phyloP scores from a whole-genome alignment of 805 yeast species.

The Wickerhamiella azymoides region DNA sequence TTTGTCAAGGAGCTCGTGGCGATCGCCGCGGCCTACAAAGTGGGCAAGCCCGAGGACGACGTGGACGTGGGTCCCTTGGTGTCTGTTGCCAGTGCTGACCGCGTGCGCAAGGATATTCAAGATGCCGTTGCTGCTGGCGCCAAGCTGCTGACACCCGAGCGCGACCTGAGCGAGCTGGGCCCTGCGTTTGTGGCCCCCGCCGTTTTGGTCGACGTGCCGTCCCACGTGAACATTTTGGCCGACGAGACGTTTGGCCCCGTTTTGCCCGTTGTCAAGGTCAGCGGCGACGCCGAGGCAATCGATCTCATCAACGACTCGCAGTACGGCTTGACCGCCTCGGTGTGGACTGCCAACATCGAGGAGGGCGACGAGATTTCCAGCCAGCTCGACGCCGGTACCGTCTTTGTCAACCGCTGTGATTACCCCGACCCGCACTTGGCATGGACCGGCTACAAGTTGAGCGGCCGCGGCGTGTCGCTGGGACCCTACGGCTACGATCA shows the following conservation, averaged over 20 bases:
- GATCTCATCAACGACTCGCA: slow-evolving; percentile 60
- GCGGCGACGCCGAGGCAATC: slow-evolving; percentile 60
- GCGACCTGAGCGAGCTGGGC: slow-evolving; percentile 66
- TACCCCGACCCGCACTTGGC: slow-evolving; percentile 53
- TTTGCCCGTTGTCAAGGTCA: slow-evolving; percentile 59
- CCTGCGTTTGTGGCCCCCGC: slow-evolving; percentile 66
- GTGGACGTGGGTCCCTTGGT: slow-evolving; percentile 56
- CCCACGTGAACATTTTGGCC: slow-evolving; percentile 49
- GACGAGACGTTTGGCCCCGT: slow-evolving; percentile 91
- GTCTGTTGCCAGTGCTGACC: slow-evolving; percentile 36
- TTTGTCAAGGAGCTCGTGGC: slow-evolving; percentile 44
- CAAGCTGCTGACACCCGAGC: slow-evolving; percentile 38
- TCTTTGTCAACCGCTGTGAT: slow-evolving; percentile 51
- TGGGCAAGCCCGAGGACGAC: slow-evolving; percentile 70
- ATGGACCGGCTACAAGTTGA: slow-evolving; percentile 60
- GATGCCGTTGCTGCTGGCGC: slow-evolving; percentile 43
- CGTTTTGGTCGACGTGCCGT: slow-evolving; percentile 60
- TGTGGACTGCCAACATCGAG: slow-evolving; percentile 58
- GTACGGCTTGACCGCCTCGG: slow-evolving; percentile 80
- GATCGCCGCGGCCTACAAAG: slow-evolving; percentile 39
- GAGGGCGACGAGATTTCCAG: slow-evolving; percentile 53
- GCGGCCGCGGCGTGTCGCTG: slow-evolving; percentile 61
- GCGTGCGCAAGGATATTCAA: slow-evolving; percentile 33
- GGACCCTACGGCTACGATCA: slow-evolving; percentile 48
- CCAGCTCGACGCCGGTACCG: slow-evolving; percentile 48